Percentiles rank a stretch among this genome's conserved stretches.
These are phyloP conservation scores for Peribolospora baueri DNA, from an alignment of 768 basidiomycete species.

Conservation along the genomic window DNA sequence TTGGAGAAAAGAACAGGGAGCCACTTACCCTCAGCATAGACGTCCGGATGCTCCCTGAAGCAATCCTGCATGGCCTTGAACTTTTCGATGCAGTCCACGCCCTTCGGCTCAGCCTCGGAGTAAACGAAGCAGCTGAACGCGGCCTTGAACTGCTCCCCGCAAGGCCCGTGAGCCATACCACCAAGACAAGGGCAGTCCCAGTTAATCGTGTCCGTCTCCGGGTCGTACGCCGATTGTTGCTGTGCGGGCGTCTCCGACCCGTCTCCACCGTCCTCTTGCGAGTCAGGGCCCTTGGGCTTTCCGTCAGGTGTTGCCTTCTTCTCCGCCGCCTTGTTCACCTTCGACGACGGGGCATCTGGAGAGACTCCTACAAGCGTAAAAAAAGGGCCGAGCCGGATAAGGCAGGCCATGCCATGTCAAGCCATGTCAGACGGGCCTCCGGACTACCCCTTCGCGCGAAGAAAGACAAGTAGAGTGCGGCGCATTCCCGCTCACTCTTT, in stretches of 20 bases:
- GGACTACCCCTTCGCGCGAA: too few species aligned
- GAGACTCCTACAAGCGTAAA: too few species aligned
- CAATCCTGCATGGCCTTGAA: constrained; percentile 96
- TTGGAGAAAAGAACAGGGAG: background rate
- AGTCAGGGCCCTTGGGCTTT: constrained; percentile 11
- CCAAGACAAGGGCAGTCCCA: constrained; percentile 99
- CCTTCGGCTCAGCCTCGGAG: constrained; percentile 87
- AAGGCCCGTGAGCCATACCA: constrained; percentile 94
- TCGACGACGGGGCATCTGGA: too few species aligned
- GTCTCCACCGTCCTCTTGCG: background rate
- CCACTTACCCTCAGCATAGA: constrained; percentile 71
- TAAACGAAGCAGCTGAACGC: constrained; percentile 93
- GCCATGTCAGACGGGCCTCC: too few species aligned
- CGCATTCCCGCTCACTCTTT: too few species aligned
- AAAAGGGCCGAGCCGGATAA: too few species aligned
- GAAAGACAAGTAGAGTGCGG: too few species aligned
- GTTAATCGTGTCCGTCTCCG: constrained; percentile 94
- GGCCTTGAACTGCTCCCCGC: constrained; percentile 72
- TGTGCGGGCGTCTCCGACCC: background rate
- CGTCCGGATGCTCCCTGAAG: constrained; percentile 82
- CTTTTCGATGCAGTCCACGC: constrained; percentile 89
- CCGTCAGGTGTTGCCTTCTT: too few species aligned
- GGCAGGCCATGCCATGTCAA: too few species aligned
- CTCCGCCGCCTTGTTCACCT: too few species aligned
- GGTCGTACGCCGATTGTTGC: constrained; percentile 50